Evolutionary conservation across 805 yeast genomes (phyloP), one percentile per base, ranked within the genome.

Genomic region (Cyberlindnera mississippiensis): DNA sequence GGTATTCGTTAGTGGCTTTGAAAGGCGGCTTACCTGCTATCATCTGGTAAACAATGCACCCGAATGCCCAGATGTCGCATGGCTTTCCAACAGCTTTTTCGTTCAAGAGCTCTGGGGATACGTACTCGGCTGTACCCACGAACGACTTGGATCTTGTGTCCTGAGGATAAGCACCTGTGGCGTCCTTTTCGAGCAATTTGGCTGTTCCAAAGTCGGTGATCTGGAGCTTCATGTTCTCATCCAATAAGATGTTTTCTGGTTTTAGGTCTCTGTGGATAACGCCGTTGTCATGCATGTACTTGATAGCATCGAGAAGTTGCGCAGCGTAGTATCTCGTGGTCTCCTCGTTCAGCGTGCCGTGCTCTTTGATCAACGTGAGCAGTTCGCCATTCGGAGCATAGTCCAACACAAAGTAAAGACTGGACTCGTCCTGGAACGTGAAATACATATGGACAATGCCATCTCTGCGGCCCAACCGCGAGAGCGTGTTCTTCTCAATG

Each of bases 21-120:
- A 85, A 85, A 4, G 95, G 95, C 1, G 97, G 93, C 49, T 74
- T 76, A 0, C 97, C 96, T 46, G 95, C 95, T 18, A 90, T 79
- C 96, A 93, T 87, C 60, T 93, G 98, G 62, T 85, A 93, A 1
- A 93, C 63, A 7, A 93, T 91, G 60, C 98, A 89, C 1, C 99
- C 99, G 63, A 95, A 86, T 10, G 98, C 91, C 99, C 99, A 93
- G n/a, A 93, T 82, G 64, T 93, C 99, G 38, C 96, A 85, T 1
- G 97, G 89, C 52, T 80, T 82, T 1, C 97, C 97, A 0, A 88
- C 86, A 42, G 78, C 81, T 53, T 83, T 85, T 54, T 75, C 85
- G 48, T 82, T 86, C 45, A 85, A 66, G 29, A 85, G 64, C 54
- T 85, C 95, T 0, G 95, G 95, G 0, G 90, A 81, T 6, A 85